Percentiles rank a stretch among this genome's conserved stretches.
These are phyloP conservation scores for Pisolithus albus DNA, from an alignment of 768 basidiomycete genomes.

Conservation along the genomic window DNA sequence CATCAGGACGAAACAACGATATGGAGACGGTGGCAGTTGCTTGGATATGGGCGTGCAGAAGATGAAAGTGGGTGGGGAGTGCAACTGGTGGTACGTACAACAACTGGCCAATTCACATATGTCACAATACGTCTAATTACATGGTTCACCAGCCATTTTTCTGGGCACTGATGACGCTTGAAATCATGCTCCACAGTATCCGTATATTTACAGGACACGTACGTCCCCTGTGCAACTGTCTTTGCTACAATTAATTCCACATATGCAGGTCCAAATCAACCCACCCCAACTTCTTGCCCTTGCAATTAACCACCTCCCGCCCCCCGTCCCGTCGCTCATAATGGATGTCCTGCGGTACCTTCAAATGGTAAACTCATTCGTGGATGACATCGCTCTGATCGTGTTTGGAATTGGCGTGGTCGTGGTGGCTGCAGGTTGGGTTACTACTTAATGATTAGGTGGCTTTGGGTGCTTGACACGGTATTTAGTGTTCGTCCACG, in stretches of 20 bases:
- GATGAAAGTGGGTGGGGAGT: conserved; percentile 39
- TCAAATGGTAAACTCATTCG: conserved; percentile 56
- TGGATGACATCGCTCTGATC: conserved; percentile 66
- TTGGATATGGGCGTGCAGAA: conserved; percentile 34
- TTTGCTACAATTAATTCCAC: conserved; percentile 3
- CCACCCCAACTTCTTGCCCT: conserved; percentile 55
- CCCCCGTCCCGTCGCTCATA: conserved; percentile 56
- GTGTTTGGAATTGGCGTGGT: conserved; percentile 69
- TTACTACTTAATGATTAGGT: conserved; percentile 9
- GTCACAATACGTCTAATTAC: neutral
- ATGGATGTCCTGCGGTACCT: conserved; percentile 59
- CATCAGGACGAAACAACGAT: conserved; percentile 24
- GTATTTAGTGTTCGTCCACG: neutral
- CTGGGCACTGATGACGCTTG: conserved; percentile 71
- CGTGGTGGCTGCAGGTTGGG: conserved; percentile 46
- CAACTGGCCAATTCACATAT: neutral
- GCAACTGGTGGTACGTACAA: conserved; percentile 48
- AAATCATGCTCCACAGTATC: conserved; percentile 64
- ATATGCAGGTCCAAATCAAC: conserved; percentile 47
- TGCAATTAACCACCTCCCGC: conserved; percentile 59
- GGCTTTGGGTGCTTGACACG: neutral
- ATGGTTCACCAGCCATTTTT: conserved; percentile 59
- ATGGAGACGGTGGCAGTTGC: conserved; percentile 61
- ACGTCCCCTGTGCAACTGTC: conserved; percentile 21
- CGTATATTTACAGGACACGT: conserved; percentile 68